Base-by-base conservation (phyloP, 2,329 filamentous ascomycete genomes). In the Nemania sp. region DNA sequence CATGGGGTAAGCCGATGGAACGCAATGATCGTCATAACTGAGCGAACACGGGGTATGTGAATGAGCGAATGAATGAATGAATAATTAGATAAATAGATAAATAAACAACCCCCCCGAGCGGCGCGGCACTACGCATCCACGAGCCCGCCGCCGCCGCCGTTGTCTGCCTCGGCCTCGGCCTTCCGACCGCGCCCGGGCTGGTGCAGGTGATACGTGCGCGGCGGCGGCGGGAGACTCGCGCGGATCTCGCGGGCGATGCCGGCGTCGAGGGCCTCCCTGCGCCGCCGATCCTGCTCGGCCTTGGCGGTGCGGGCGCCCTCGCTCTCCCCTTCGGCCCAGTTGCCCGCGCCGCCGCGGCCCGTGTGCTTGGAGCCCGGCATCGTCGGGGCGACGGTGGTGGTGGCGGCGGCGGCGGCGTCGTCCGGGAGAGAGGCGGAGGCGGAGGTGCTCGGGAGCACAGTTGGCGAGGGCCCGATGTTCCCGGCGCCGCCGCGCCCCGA, bases 401-500 rank as follows among this genome's bases (percentile, higher is more conserved):
- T 18, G 39, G 15, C 18, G 39, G 39, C 10, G 17, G 39, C 4
- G 17, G 39, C 5, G 39, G 39, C 5, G 20, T 17, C 2, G 18
- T 29, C 18, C 37, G 48, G 2, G 52, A 59, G 25, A 18, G 39
- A 25, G 18, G 34, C 17, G 29, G 15, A 4, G 60, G 9, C 3
- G 59, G 17, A 5, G 6, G 57, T 11, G 54, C 62, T 32, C 51
- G 56, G 29, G 65, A 74, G 18, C 5, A 7, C 4, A n/a, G 37
- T n/a, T 32, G 13, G n/a, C n/a, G 20, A 4, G 21, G 5, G 77
- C 54, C 80, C 71, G 69, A 81, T 86, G 76, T 89, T 89, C 39
- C 86, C 86, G 1, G 85, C 84, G 18, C 86, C 86, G 65, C 86
- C 86, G 59, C 86, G 82, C 55, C 86, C 86, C 37, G 51, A 49